Base-by-base conservation (phyloP, 2,329 filamentous ascomycete species). In the Hysterium pulicare region DNA sequence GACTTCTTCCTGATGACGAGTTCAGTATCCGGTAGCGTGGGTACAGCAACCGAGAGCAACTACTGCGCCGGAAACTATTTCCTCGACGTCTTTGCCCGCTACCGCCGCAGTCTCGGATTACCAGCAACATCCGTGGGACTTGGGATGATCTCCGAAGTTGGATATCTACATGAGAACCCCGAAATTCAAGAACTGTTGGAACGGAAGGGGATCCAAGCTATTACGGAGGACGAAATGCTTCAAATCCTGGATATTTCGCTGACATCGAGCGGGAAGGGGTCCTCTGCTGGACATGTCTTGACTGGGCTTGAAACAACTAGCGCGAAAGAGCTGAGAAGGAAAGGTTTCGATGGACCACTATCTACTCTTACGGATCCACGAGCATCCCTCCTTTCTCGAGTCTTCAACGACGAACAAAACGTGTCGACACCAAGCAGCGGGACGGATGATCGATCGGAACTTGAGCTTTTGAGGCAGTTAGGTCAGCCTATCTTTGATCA, bases 111-210 rank as follows among this genome's bases (percentile, higher is more conserved):
- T 15, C 33, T 36, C n/a, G 40, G 41, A 9, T 41, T 45, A 8
- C 36, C 36, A n/a, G 36, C 19, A 32, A 13, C 38, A 0, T 56
- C 64, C 0, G 30, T 71, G 3, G 58, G 56, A 15, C 50, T 68
- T 2, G 61, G 60, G 1, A 57, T 70, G 54, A 60, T 74, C 20
- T 58, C 58, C 0, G 69, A 66, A 7, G 65, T 70, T 3, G 68
- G 68, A 17, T 62, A 63, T 40, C 48, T 69, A 2, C 54, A 61
- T 38, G 64, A 70, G 23, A 61, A 67, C 31, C 58, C 57, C 0
- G 61, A 66, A 2, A 59, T 71, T 15, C 64, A 70, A 45, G 53
- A 49, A 2, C 39, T 64, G 7, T 54, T 72, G 3, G 45, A 53
- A 5, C 61, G 67, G 11, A 64, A 61, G 24, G 70, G 64, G 2